Evolutionary conservation across 306 rosid species (phyloP), one percentile per base, ranked within the genome.

Genomic region (Calophaca sinica): DNA sequence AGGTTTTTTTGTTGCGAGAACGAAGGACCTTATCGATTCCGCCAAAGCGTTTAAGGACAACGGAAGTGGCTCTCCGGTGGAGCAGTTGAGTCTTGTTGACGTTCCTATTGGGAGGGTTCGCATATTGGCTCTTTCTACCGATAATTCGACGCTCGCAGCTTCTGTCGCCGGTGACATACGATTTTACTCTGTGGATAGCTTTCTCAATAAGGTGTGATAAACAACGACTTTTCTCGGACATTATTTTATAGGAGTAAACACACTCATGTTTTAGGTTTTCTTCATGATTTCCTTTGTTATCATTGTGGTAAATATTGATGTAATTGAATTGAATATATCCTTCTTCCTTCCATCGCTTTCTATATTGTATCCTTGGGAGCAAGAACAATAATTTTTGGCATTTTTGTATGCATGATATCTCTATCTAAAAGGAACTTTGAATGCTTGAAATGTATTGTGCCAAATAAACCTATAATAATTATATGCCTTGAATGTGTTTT

Each of bases 1-100:
- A 92, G 98, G 97, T 62, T 91, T 94, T 79, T 87, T 76, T 32
- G 91, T 86, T 69, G 94, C 73, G 44, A 89, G 77, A 83, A 94
- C 91, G 8, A 70, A 79, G 44, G 97, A 91, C 49, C 87, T 90
- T 26, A 81, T 88, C 67, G 96, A 78, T 83, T 88, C 90, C 0
- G 94, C 94, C 0, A 61, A 80, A 38, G 81, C 80, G 68, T 82
- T 74, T 33, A 82, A 89, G 84, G 90, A 83, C 15, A 81, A 83
- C 62, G 88, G 93, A 15, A 79, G 48, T 48, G 82, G 85, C 68
- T 69, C 88, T 72, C 77, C 96, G 0, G 78, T 94, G 33, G 77
- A 88, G 74, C 76, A 91, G 55, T 73, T 84, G 74, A 84, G 96
- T 77, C 73, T 91, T 9, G 90, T 77, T 63, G 87, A 86, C 64